These are phyloP conservation scores for Lasiodiplodia theobromae DNA, from an alignment of 2,329 filamentous ascomycete genomes.

Conservation along the genomic window DNA sequence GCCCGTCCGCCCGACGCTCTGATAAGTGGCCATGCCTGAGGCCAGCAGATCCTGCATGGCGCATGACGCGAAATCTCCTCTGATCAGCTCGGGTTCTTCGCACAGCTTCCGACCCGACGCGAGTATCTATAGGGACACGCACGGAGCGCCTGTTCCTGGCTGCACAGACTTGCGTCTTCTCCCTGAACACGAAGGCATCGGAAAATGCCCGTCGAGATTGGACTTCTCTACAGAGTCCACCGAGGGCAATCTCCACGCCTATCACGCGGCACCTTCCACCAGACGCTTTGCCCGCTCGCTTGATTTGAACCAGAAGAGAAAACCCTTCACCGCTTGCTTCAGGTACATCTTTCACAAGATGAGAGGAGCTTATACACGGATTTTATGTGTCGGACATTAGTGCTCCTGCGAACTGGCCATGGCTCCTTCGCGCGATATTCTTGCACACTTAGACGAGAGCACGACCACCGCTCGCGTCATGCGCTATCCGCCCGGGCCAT, in stretches of 20 bases:
- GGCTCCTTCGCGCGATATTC: neutral
- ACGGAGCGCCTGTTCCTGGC: slow-evolving; percentile 14
- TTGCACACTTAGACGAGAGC: slow-evolving; percentile 22
- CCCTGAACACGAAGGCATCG: slow-evolving; percentile 17
- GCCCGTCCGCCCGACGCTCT: neutral
- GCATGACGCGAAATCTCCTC: slow-evolving; percentile 22
- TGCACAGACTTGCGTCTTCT: slow-evolving; percentile 4
- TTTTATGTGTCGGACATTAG: slow-evolving; percentile 21
- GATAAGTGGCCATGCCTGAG: slow-evolving; percentile 4
- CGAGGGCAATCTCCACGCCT: neutral
- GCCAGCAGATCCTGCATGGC: neutral
- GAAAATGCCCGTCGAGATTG: neutral
- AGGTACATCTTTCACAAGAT: slow-evolving; percentile 27
- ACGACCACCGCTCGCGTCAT: slow-evolving; percentile 21
- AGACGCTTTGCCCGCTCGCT: slow-evolving; percentile 20
- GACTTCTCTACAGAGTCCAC: neutral
- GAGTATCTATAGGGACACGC: slow-evolving; percentile 15
- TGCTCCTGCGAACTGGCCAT: slow-evolving; percentile 18
- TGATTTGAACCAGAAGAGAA: neutral
- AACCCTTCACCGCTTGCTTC: slow-evolving; percentile 22
- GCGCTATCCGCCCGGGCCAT: slow-evolving; percentile 3
- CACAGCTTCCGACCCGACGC: slow-evolving; percentile 8
- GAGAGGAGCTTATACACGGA: slow-evolving; percentile 22
- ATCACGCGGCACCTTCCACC: slow-evolving; percentile 18
- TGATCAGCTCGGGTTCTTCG: slow-evolving; percentile 6